Percentiles rank a stretch among this genome's conserved stretches.
phyloP scores from a whole-genome alignment of 257 asterid genomes.

The Capsicum chinense region DNA sequence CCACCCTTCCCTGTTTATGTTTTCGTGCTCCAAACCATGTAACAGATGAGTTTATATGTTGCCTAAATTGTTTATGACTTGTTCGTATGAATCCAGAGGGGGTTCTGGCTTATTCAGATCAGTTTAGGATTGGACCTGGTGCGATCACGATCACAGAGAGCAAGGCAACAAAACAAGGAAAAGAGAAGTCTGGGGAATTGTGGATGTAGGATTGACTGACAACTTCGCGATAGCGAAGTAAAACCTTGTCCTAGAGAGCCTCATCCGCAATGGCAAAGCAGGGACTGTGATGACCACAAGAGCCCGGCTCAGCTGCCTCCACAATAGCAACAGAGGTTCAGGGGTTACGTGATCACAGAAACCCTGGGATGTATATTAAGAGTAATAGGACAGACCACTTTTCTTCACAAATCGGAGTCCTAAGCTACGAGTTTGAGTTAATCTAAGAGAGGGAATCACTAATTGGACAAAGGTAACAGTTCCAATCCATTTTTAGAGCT shows the following conservation, averaged over 20 bases:
- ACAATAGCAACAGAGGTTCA: neutral
- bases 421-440: neutral
- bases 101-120: neutral
- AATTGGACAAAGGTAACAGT: neutral
- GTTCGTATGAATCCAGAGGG: neutral
- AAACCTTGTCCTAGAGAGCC: neutral
- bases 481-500: neutral
- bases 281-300: neutral
- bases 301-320: neutral
- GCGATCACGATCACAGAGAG: neutral
- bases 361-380: neutral
- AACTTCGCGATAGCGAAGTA: neutral
- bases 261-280: neutral
- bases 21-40: neutral
- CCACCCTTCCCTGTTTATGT: neutral
- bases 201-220: neutral
- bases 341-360: neutral
- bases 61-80: neutral
- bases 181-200: neutral
- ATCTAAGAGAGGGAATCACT: neutral
- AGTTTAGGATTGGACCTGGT: neutral
- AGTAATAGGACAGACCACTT: neutral
- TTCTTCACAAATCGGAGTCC: neutral
- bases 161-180: neutral
- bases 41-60: neutral